Evolutionary conservation across 257 asterid species (phyloP), one percentile per base, ranked within the genome.

Genomic region (Lantana camara): DNA sequence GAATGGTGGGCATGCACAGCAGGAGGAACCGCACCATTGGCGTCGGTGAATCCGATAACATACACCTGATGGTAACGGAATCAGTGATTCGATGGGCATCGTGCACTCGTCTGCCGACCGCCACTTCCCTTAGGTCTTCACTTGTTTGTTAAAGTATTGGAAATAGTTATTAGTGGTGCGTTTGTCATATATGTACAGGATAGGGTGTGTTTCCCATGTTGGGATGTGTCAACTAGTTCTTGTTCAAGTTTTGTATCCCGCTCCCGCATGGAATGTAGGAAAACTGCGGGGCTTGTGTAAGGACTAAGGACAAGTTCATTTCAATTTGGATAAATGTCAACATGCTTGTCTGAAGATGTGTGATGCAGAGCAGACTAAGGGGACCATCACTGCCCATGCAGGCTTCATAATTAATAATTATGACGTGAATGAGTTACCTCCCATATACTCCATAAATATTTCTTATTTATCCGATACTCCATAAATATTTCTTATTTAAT

Each of bases 41-140:
- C 23, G 77, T 83, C 4, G 88, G 89, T 38, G 96, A 85, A 66
- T 48, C 77, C 32, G 90, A 84, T 66, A 86, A 83, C 62, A 64
- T 87, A 15, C 85, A 85, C 56, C 68, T 81, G 14, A 72, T 76
- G 76, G 87, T 78, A 55, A 75, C 94, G 3, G 94, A 83, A 60
- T 83, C 96, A 38, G 89, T 88, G 30, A 88, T 88, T 59, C 86
- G 94, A 34, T 88, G 96, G 96, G 91, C 91, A 9, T 88, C 96
- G 0, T 88, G 96, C 78, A 77, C 94, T 1, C 58, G 78, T 70
- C 91, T 85, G 48, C 83, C 91, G 0, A 85, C 89, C 2, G 75
- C 87, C 27, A 75, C 84, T 32, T 83, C 96, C 8, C 83, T 86
- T 47, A 73, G 91, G 79, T 79, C 87, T n/a, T 85, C 94, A 23